Percentiles rank a stretch among this genome's conserved stretches.
These are phyloP conservation scores for Epithemia pelagica DNA, from an alignment of 108 stramenopile species.

Conservation along the genomic window DNA sequence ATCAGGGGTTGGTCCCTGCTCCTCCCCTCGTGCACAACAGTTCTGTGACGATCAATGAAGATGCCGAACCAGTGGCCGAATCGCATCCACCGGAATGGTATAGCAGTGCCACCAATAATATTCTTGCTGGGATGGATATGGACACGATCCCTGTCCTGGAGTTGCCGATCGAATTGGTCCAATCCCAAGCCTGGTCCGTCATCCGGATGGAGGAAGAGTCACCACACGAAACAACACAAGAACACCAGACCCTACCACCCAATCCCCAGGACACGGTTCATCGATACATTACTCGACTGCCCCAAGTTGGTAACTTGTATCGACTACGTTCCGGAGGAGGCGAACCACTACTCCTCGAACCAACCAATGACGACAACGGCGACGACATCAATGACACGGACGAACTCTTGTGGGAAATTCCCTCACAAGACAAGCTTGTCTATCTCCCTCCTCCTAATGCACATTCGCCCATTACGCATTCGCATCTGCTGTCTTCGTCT, in stretches of 20 bases:
- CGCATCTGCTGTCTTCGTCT: too few relatives aligned
- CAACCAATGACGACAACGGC: conserved; percentile 21
- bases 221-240: too few relatives aligned
- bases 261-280: not conserved
- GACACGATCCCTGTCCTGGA: not conserved
- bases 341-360: conserved; percentile 13
- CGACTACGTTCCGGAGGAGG: conserved; percentile 8
- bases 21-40: not conserved
- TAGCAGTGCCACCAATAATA: not conserved
- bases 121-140: not conserved
- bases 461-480: too few relatives aligned
- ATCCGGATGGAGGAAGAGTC: too few relatives aligned
- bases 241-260: too few relatives aligned
- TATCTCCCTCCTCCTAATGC: conserved; percentile 11
- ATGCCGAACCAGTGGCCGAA: conserved; percentile 21
- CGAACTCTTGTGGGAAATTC: not conserved
- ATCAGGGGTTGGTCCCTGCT: conserved; percentile 12
- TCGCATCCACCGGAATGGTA: conserved; percentile 20
- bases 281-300: conserved; percentile 13
- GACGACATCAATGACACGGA: conserved; percentile 9
- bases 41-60: conserved; percentile 23
- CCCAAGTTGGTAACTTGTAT: conserved; percentile 13
- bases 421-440: too few relatives aligned
- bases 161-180: not conserved
- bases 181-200: not conserved